phyloP scores from a whole-genome alignment of 768 basidiomycete genomes.

The Leccinum uliginosum region DNA sequence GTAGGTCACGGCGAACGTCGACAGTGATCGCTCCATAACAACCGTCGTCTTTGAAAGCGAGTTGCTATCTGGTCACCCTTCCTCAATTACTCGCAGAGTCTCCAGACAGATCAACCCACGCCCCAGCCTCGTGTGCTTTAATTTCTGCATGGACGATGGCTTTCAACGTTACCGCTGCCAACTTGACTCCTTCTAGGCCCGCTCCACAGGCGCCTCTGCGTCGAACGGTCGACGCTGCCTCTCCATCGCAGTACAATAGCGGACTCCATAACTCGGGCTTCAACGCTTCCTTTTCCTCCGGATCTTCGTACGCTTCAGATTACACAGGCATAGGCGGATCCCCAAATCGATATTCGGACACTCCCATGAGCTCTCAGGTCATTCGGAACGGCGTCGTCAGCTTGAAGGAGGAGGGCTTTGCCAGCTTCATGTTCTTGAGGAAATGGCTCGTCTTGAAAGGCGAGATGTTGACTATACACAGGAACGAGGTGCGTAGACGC shows the following conservation, averaged over 20 bases:
- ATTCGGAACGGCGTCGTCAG: constrained; percentile 71
- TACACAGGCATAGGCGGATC: constrained; percentile 83
- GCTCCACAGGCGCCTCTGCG: constrained; percentile 68
- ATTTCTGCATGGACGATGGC: constrained; percentile 36
- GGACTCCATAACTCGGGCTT: constrained; percentile 54
- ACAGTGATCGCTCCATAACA: neutral
- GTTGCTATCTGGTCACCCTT: neutral
- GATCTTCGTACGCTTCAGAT: constrained; percentile 58
- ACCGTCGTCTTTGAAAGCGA: neutral
- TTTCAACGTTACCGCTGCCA: constrained; percentile 48
- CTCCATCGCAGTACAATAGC: constrained; percentile 30
- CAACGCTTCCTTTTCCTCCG: constrained; percentile 52
- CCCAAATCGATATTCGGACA: constrained; percentile 50
- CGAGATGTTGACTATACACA: constrained; percentile 74
- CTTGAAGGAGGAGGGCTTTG: constrained; percentile 92
- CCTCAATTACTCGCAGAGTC: neutral
- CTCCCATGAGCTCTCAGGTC: constrained; percentile 37
- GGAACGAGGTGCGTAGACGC: constrained; percentile 71
- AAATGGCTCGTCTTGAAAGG: constrained; percentile 89
- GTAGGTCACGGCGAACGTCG: constrained; percentile 5
- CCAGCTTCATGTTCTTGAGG: constrained; percentile 87
- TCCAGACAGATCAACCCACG: neutral
- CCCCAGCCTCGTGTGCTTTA: constrained; percentile 12
- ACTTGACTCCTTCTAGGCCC: constrained; percentile 73
- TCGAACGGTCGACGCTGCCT: constrained; percentile 37